These are phyloP conservation scores for Termitomyces eurrhizus DNA, from an alignment of 768 basidiomycete genomes.

Conservation along the genomic window DNA sequence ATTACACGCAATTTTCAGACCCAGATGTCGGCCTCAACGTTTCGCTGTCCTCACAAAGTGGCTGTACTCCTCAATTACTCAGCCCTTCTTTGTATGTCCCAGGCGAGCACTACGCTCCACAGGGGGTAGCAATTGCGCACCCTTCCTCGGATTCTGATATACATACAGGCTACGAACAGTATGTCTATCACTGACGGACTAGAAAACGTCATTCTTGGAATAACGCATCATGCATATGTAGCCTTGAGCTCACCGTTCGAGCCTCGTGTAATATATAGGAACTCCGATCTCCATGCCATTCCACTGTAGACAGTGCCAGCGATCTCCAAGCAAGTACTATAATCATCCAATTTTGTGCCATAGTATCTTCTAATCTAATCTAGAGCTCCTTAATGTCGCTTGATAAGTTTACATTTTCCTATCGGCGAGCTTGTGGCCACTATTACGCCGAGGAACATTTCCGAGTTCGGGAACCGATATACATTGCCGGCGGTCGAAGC, in stretches of 20 bases:
- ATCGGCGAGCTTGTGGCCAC: slow-evolving; percentile 2
- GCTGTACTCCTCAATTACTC: slow-evolving; percentile 10
- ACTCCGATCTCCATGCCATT: slow-evolving; percentile 3
- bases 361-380: slow-evolving; percentile 6
- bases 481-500: slow-evolving; percentile 9
- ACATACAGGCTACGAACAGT: slow-evolving; percentile 9
- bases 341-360: neutral
- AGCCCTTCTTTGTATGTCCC: slow-evolving; percentile 3
- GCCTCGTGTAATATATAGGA: slow-evolving; percentile 3
- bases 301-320: neutral
- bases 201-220: slow-evolving; percentile 2
- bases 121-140: slow-evolving; percentile 4
- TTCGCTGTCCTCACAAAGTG: slow-evolving; percentile 5
- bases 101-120: slow-evolving; percentile 5
- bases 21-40: slow-evolving; percentile 2
- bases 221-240: neutral
- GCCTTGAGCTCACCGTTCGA: neutral
- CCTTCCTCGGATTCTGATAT: slow-evolving; percentile 9
- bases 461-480: slow-evolving; percentile 1
- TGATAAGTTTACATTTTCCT: neutral
- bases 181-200: slow-evolving; percentile 4
- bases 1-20: slow-evolving; percentile 5
- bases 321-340: slow-evolving; percentile 3
- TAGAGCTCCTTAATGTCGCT: slow-evolving; percentile 2
- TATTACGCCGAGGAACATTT: slow-evolving; percentile 6